Evolutionary conservation across 2,329 filamentous ascomycete genomes (phyloP).

Genomic region (Fusarium mangiferae): DNA sequence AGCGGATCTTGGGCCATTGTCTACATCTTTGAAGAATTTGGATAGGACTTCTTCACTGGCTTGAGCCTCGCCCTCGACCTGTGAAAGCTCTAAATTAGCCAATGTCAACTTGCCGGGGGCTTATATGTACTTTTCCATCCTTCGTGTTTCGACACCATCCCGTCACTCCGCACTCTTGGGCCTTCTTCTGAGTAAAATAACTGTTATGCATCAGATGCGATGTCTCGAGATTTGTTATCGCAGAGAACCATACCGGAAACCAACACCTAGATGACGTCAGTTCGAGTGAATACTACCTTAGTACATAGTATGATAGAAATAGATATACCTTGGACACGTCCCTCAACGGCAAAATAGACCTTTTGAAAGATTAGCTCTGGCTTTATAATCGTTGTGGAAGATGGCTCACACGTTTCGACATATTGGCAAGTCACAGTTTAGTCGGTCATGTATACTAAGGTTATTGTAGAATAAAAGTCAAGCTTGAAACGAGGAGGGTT

Average conservation of each 20-base stretch:
- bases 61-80: slow-evolving; percentile 94
- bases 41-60: slow-evolving; percentile 73
- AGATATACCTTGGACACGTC: slow-evolving; percentile 73
- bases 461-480: neutral
- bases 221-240: neutral
- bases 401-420: slow-evolving; percentile 51
- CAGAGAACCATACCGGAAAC: slow-evolving; percentile 58
- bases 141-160: slow-evolving; percentile 71
- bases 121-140: slow-evolving; percentile 60
- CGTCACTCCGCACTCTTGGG: slow-evolving; percentile 61
- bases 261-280: slow-evolving; percentile 60
- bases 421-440: slow-evolving; percentile 7
- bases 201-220: slow-evolving; percentile 46
- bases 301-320: neutral
- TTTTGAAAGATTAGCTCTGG: slow-evolving; percentile 43
- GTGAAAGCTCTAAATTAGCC: slow-evolving; percentile 26
- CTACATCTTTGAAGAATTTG: slow-evolving; percentile 78
- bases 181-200: slow-evolving; percentile 65
- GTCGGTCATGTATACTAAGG: neutral
- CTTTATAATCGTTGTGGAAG: neutral
- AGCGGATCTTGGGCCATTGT: slow-evolving; percentile 77
- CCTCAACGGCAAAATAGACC: slow-evolving; percentile 73
- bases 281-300: neutral
- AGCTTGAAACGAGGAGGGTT: neutral
- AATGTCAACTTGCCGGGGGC: neutral